Evolutionary conservation across 2,329 filamentous ascomycete species (phyloP), one percentile per base, ranked within the genome.

Genomic region (Trichoderma pleuroti): DNA sequence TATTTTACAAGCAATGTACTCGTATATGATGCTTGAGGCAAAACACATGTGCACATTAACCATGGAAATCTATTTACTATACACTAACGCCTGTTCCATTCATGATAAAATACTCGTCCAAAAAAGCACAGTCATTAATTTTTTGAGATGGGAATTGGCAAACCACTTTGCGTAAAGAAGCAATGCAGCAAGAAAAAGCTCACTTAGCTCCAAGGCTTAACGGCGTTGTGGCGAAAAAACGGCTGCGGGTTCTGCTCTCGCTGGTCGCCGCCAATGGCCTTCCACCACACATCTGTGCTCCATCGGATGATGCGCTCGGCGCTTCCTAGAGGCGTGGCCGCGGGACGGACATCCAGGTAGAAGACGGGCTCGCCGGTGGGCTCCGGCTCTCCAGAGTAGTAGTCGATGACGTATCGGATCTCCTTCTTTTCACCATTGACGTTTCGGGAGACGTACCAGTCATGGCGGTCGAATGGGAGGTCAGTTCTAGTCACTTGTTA

Each of bases 371-470:
- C 93, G 36, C 94, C 96, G 0, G 89, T 92, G 4, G 60, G 68
- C 3, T 91, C 89, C 77, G 92, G 91, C 28, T 91, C 90, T 7
- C 90, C 95, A 39, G 92, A 91, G 81, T 98, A 98, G 82, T 97
- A 98, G 81, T 99, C 96, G 79, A 99, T 99, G 70, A 99, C 90
- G 80, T 99, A 99, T 76, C 96, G 89, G 59, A 98, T 85, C 83
- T 98, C 91, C 79, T 91, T 91, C 76, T 84, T 86, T 71, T 90
- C 80, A 32, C 92, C 93, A 68, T 90, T 85, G 62, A 87, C 82
- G 39, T 91, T 87, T 73, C 96, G 87, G 74, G 92, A 87, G 54
- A 99, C 92, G 78, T 91, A 98, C 96, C 96, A 99, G 80, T 99
- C 96, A 80, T 99, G 96, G 72, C 96, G 90, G 81, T 99, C 96